Conservation (phyloP, 495 filamentous ascomycete genomes). For the Bombardia bombarda region DNA sequence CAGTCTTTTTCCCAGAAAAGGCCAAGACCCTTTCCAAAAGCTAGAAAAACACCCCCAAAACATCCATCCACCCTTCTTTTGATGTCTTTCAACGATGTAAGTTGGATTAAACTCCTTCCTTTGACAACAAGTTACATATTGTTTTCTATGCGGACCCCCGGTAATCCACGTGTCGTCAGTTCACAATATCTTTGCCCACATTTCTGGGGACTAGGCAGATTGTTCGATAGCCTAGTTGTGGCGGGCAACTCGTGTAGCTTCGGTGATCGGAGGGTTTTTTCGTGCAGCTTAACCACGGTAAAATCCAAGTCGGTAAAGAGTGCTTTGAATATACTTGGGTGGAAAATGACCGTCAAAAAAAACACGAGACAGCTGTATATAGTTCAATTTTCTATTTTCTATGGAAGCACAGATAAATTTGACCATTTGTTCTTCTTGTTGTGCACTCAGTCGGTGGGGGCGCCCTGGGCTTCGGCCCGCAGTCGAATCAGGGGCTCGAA, state of each 20-base stretch:
- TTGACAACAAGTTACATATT: slow-evolving; percentile 10
- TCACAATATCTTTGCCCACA: slow-evolving; percentile 23
- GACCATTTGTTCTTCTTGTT: slow-evolving; percentile 7
- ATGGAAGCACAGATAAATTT: slow-evolving; percentile 2
- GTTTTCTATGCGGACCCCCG: slow-evolving; percentile 4
- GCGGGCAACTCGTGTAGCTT: background rate
- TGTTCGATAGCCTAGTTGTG: slow-evolving; percentile 10
- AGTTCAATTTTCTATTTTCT: slow-evolving; percentile 1
- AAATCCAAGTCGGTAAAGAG: slow-evolving; percentile 9
- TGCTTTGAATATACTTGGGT: slow-evolving; percentile 5
- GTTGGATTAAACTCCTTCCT: slow-evolving; percentile 12
- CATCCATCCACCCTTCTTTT: slow-evolving; percentile 19
- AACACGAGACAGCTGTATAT: slow-evolving; percentile 2
- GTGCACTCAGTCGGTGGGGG: background rate
- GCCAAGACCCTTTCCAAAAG: slow-evolving; percentile 15
- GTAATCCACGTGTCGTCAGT: slow-evolving; percentile 25
- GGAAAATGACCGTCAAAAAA: slow-evolving; percentile 3
- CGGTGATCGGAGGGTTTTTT: slow-evolving; percentile 8
- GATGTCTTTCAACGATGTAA: slow-evolving; percentile 9
- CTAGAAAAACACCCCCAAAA: slow-evolving; percentile 21
- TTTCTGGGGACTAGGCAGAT: slow-evolving; percentile 16
- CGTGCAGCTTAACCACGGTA: slow-evolving; percentile 4
- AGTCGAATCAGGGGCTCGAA: background rate
- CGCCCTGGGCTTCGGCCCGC: background rate
- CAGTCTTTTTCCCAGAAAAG: slow-evolving; percentile 29